Percentiles rank a stretch among this genome's conserved stretches.
phyloP scores from a whole-genome alignment of 495 filamentous ascomycete species.

The Aspergillus nanangensis region DNA sequence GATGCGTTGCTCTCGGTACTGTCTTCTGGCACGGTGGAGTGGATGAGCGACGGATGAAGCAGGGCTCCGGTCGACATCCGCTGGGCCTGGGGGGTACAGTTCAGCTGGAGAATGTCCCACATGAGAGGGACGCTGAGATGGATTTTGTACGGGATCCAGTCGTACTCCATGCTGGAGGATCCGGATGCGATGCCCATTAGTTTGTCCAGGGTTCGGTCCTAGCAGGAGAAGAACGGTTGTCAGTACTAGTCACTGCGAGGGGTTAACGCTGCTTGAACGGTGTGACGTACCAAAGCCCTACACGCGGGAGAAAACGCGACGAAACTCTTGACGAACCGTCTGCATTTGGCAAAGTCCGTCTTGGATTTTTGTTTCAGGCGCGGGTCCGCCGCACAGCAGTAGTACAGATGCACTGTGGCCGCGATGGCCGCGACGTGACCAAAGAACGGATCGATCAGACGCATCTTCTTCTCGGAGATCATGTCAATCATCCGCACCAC shows the following conservation, averaged over 20 bases:
- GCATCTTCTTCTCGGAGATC: slow-evolving; percentile 40
- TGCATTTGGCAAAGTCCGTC: slow-evolving; percentile 40
- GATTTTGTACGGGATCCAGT: slow-evolving; percentile 43
- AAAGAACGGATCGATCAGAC: slow-evolving; percentile 41
- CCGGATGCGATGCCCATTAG: slow-evolving; percentile 41
- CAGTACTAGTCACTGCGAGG: neutral
- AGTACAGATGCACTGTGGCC: slow-evolving; percentile 43
- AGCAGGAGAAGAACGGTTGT: neutral
- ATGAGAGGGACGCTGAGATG: slow-evolving; percentile 47
- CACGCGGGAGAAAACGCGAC: slow-evolving; percentile 36
- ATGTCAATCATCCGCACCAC: slow-evolving; percentile 47
- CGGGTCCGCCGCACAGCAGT: slow-evolving; percentile 39
- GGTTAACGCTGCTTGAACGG: neutral
- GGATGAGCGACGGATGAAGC: slow-evolving; percentile 29
- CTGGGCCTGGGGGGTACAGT: slow-evolving; percentile 22
- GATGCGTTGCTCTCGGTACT: slow-evolving; percentile 19
- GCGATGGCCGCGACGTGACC: slow-evolving; percentile 41
- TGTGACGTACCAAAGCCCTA: slow-evolving; percentile 26
- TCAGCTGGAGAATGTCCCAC: slow-evolving; percentile 44
- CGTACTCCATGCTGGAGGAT: slow-evolving; percentile 36
- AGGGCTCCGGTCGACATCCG: slow-evolving; percentile 23
- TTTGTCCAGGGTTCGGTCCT: slow-evolving; percentile 38
- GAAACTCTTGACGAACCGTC: slow-evolving; percentile 38
- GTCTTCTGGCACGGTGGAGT: slow-evolving; percentile 23
- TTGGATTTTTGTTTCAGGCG: slow-evolving; percentile 43